These are phyloP conservation scores for Cardamine occulta DNA, from an alignment of 345 rosid genomes.

Conservation along the genomic window DNA sequence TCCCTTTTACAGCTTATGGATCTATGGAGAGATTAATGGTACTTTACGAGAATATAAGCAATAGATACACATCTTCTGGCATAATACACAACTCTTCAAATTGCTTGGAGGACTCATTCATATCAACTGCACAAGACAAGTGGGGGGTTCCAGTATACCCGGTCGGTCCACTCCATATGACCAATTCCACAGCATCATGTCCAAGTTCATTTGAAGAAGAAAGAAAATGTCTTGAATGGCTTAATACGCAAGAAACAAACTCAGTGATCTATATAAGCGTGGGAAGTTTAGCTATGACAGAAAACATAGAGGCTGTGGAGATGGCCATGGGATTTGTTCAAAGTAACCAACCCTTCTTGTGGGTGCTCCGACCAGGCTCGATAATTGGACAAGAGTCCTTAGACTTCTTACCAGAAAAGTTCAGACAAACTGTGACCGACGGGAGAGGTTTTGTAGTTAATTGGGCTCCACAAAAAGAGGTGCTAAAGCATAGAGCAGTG, in stretches of 20 bases:
- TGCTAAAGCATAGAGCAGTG: slow-evolving; percentile 44
- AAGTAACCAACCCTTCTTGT: slow-evolving; percentile 47
- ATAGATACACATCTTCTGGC: slow-evolving; percentile 27
- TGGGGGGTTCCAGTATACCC: slow-evolving; percentile 21
- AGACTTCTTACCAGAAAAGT: slow-evolving; percentile 31
- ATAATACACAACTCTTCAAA: slow-evolving; percentile 44
- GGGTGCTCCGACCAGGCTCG: slow-evolving; percentile 48
- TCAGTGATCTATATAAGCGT: slow-evolving; percentile 47
- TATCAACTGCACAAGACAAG: slow-evolving; percentile 21
- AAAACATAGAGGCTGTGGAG: slow-evolving; percentile 35
- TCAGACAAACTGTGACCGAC: slow-evolving; percentile 31
- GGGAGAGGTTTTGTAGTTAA: slow-evolving; percentile 50
- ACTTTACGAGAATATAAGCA: slow-evolving; percentile 1
- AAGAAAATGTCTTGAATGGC: slow-evolving; percentile 44
- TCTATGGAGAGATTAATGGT: slow-evolving; percentile 22
- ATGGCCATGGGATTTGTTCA: slow-evolving; percentile 47
- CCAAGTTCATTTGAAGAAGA: slow-evolving; percentile 38
- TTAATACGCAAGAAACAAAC: slow-evolving; percentile 42
- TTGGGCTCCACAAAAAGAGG: slow-evolving; percentile 58
- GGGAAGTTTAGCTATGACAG: slow-evolving; percentile 39
- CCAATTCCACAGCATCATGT: not conserved
- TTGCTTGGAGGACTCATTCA: slow-evolving; percentile 35
- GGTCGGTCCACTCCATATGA: slow-evolving; percentile 44
- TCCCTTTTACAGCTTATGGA: slow-evolving; percentile 22
- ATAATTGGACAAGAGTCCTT: slow-evolving; percentile 9